Evolutionary conservation across 2,329 filamentous ascomycete genomes (phyloP), one percentile per base, ranked within the genome.

Genomic region (Sclerotinia nivalis): DNA sequence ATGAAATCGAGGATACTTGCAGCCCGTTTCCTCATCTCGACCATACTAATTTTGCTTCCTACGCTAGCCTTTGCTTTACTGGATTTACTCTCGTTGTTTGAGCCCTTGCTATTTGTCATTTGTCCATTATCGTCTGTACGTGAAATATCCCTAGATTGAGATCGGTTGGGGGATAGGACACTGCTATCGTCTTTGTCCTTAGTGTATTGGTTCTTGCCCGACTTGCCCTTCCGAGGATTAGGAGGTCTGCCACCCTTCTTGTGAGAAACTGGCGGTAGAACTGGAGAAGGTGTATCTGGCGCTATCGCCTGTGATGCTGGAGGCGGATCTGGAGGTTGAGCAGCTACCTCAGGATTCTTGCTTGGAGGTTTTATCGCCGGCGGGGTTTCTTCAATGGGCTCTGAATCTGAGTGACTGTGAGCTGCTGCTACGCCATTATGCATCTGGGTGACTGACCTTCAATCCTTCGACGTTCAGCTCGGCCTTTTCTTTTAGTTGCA

Each of bases 1-100:
- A 97, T 97, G 77, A 95, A 97, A 75, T 96, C 93, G 71, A 97
- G 85, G 78, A 97, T 96, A 28, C 88, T 91, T 5, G 91, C 88
- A 8, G 94, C 93, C 13, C 93, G 90, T 73, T 92, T 88, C 81
- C 92, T 93, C 88, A 97, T 93, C 77, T 97, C 93, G 71, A 90
- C 90, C 89, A 96, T 92, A 40, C 89, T 94, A 70, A 93, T 87
- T 79, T 92, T 93, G 74, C 82, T 81, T 65, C 80, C 77, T 50
- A 80, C 82, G 72, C 80, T 80, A 49, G 75, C 74, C 73, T 79
- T 80, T 34, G 74, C 73, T 73, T 75, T 76, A 34, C 70, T 73
- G 20, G 73, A 54, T 64, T 79, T 80, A 59, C 71, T 71, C 64
- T 78, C 79, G 74, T 74, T 78, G 61, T 81, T 76, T 78, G 80